phyloP scores from a whole-genome alignment of 345 rosid species.

The Rhizophora mangle region DNA sequence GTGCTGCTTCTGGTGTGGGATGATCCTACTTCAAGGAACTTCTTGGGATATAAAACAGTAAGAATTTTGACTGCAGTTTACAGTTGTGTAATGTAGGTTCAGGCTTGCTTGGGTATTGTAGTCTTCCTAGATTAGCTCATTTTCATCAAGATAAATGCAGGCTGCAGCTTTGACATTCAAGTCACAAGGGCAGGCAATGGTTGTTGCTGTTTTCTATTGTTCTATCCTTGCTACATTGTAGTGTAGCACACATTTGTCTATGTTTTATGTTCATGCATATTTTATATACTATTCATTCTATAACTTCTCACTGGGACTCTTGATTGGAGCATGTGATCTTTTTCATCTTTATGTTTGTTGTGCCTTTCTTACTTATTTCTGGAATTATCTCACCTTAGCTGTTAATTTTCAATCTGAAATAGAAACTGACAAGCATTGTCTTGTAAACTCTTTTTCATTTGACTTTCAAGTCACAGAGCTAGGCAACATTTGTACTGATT shows the following conservation, averaged over 20 bases:
- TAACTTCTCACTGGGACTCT: background rate
- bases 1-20: slow-evolving; percentile 97
- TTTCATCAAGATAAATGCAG: background rate
- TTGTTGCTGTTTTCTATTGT: background rate
- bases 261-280: background rate
- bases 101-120: background rate
- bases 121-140: background rate
- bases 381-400: background rate
- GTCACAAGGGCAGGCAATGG: background rate
- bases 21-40: slow-evolving; percentile 90
- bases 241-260: background rate
- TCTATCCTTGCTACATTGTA: background rate
- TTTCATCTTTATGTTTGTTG: background rate
- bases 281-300: background rate
- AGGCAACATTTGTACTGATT: background rate
- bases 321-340: background rate
- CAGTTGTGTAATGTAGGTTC: background rate
- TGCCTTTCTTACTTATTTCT: too few species aligned
- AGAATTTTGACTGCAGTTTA: slow-evolving; percentile 27
- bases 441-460: background rate
- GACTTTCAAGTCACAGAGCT: background rate
- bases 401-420: background rate
- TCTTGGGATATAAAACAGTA: slow-evolving; percentile 81
- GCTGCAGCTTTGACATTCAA: background rate
- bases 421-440: too few species aligned